A percentile compares a stretch with the other conserved stretches of the same genome.
Evolutionary conservation across 2,329 filamentous ascomycete genomes (phyloP).

Genomic region (Biscogniauxia marginata): DNA sequence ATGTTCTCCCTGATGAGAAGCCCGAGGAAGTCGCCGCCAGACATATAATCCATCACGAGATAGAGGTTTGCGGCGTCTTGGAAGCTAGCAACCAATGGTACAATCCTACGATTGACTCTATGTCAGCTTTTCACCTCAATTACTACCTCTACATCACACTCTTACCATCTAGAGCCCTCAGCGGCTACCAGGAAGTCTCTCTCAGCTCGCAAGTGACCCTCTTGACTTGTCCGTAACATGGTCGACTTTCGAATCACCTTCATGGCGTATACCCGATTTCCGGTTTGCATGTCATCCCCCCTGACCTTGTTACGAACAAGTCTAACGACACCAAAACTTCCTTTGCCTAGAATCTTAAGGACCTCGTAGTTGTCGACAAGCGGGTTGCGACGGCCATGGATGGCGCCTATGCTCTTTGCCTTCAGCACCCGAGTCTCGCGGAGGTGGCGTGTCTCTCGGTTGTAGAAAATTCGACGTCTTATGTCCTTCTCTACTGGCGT

Average conservation of each 20-base stretch:
- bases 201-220: slow-evolving; percentile 88
- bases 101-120: slow-evolving; percentile 56
- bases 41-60: slow-evolving; percentile 97
- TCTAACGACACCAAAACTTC: slow-evolving; percentile 90
- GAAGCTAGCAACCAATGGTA: slow-evolving; percentile 84
- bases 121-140: slow-evolving; percentile 2
- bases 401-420: slow-evolving; percentile 48
- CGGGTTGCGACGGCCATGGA: slow-evolving; percentile 44
- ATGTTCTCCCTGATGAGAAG: slow-evolving; percentile 82
- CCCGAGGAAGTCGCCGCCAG: slow-evolving; percentile 90
- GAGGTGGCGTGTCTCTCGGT: slow-evolving; percentile 70
- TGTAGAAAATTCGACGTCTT: slow-evolving; percentile 58
- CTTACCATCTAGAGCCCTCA: slow-evolving; percentile 77
- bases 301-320: slow-evolving; percentile 68
- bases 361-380: slow-evolving; percentile 70
- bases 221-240: slow-evolving; percentile 88
- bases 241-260: slow-evolving; percentile 93
- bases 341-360: slow-evolving; percentile 82
- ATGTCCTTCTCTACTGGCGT: slow-evolving; percentile 53
- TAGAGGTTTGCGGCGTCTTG: slow-evolving; percentile 84
- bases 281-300: slow-evolving; percentile 18
- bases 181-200: slow-evolving; percentile 88
- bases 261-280: slow-evolving; percentile 80
- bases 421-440: slow-evolving; percentile 72
- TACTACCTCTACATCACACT: neutral